phyloP scores from a whole-genome alignment of 108 stramenopile species.

The Fragilariopsis cylindrus region DNA sequence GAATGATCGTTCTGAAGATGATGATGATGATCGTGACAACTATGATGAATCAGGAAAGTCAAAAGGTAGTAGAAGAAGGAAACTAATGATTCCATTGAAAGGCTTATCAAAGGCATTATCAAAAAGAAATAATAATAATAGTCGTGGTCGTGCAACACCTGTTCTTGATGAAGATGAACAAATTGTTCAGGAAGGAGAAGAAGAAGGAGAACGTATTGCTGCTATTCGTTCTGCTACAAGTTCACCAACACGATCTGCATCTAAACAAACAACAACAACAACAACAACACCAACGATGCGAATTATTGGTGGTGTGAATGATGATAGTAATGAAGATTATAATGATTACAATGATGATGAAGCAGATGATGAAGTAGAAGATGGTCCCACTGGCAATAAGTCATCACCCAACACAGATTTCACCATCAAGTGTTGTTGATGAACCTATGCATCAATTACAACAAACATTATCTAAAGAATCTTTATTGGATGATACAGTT shows the following conservation, averaged over 20 bases:
- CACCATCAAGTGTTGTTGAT: too few relatives aligned
- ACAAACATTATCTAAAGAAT: slow-evolving; percentile 14
- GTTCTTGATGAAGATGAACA: background rate
- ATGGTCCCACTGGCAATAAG: too few relatives aligned
- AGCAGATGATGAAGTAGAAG: too few relatives aligned
- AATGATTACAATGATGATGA: too few relatives aligned
- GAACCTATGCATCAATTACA: background rate
- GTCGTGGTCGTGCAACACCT: background rate
- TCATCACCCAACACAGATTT: too few relatives aligned
- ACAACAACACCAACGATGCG: too few relatives aligned
- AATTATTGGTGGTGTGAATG: too few relatives aligned
- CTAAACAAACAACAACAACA: too few relatives aligned
- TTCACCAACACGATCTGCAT: background rate
- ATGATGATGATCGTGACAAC: slow-evolving; percentile 31
- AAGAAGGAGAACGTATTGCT: background rate
- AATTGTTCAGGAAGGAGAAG: background rate
- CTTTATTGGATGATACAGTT: slow-evolving; percentile 12
- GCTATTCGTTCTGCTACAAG: background rate
- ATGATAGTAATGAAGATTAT: too few relatives aligned
- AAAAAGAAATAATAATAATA: slow-evolving; percentile 6
- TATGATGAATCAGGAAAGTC: background rate
- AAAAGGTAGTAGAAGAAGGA: background rate
- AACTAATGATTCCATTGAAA: background rate
- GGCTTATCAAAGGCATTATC: slow-evolving; percentile 15
- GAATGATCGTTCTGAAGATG: slow-evolving; percentile 19